A percentile compares a stretch with the other conserved stretches of the same genome.
phyloP scores from a whole-genome alignment of 305 asterid genomes.

The Fraxinus angustifolia region DNA sequence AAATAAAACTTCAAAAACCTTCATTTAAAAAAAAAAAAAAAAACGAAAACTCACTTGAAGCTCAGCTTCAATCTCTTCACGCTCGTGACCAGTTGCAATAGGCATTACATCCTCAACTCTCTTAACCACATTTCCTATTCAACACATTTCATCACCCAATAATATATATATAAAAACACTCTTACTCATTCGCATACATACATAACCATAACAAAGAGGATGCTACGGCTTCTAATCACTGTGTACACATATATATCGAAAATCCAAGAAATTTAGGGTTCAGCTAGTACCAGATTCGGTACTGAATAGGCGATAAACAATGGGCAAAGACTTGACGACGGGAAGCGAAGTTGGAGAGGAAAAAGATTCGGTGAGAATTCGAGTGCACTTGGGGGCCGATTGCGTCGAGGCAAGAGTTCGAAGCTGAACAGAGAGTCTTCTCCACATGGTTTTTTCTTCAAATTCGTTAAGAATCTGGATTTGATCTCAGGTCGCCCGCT shows the following conservation, averaged over 20 bases:
- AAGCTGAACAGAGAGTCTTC: slow-evolving; percentile 33
- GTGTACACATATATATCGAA: background rate
- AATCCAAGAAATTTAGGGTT: background rate
- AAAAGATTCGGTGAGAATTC: background rate
- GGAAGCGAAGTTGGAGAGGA: slow-evolving; percentile 22
- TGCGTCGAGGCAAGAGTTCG: slow-evolving; percentile 25
- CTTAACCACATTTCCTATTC: slow-evolving; percentile 47
- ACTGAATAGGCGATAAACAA: slow-evolving; percentile 27
- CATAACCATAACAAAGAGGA: background rate
- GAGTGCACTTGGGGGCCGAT: slow-evolving; percentile 24
- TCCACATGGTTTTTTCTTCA: slow-evolving; percentile 34
- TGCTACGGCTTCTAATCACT: background rate
- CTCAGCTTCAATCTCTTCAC: background rate
- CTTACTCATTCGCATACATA: background rate
- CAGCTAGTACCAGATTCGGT: slow-evolving; percentile 32
- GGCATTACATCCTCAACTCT: slow-evolving; percentile 59
- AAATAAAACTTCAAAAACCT: background rate
- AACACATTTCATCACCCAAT: slow-evolving; percentile 1
- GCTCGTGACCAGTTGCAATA: background rate
- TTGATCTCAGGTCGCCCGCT: slow-evolving; percentile 37
- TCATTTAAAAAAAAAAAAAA: background rate
- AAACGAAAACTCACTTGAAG: slow-evolving; percentile 36
- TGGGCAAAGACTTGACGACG: slow-evolving; percentile 24
- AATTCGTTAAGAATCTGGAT: slow-evolving; percentile 6
- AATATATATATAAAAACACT: background rate